Percentiles rank a stretch among this genome's conserved stretches.
Evolutionary conservation across 345 rosid species (phyloP).

Genomic region (Ailanthus altissimus): DNA sequence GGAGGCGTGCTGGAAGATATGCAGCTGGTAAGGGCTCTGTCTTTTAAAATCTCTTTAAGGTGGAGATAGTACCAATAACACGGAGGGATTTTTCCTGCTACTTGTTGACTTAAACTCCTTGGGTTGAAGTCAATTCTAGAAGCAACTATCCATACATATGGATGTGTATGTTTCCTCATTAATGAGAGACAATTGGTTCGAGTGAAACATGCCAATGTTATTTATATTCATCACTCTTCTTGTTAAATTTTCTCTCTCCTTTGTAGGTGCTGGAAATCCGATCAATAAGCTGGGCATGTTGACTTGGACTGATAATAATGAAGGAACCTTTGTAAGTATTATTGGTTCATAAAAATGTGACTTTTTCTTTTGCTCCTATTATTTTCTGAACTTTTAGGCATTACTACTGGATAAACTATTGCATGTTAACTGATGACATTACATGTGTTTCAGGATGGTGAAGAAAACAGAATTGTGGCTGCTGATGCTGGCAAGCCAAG

Average conservation of each 20-base stretch:
- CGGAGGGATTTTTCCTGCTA: background rate
- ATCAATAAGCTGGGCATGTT: conserved; percentile 38
- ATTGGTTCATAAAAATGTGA: background rate
- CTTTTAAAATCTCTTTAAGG: too few species aligned
- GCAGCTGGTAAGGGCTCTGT: conserved; percentile 44
- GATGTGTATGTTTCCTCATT: background rate
- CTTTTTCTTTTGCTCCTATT: background rate
- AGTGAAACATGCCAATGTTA: background rate
- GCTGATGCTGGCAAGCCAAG: conserved; percentile 54
- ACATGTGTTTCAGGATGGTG: conserved; percentile 50
- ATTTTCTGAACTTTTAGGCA: background rate
- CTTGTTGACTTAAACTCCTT: conserved; percentile 2
- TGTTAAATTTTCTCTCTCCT: conserved; percentile 15
- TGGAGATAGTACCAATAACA: background rate
- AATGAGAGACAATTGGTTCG: background rate
- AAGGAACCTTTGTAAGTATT: conserved; percentile 50
- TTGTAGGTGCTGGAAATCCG: conserved; percentile 45
- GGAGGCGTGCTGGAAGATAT: conserved; percentile 47
- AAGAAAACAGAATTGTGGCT: conserved; percentile 35
- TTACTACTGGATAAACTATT: conserved; percentile 19
- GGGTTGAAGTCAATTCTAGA: conserved; percentile 1
- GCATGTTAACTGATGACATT: conserved; percentile 11
- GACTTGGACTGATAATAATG: conserved; percentile 38
- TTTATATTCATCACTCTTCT: background rate
- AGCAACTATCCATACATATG: background rate